Evolutionary conservation across 2,329 filamentous ascomycete species (phyloP), one percentile per base, ranked within the genome.

Genomic region (Elsinoe fawcettii): DNA sequence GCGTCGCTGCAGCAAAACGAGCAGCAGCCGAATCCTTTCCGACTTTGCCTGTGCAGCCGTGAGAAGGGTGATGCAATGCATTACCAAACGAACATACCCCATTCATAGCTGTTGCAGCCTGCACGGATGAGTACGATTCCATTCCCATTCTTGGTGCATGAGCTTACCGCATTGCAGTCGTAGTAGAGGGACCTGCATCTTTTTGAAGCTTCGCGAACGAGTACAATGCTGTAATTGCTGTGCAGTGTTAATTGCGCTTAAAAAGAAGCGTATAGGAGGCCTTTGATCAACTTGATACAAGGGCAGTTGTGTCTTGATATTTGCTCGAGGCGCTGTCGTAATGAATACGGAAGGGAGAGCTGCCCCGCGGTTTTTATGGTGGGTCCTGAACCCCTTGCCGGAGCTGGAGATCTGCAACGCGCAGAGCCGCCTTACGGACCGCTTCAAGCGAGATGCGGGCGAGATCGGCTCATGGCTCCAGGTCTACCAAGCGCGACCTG

Each of bases 61-160:
- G 64, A 57, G 54, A n/a, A 32, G 20, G 49, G 18, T 34, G 9
- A 14, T 23, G 6, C 20, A 25, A n/a, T n/a, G n/a, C n/a, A 12
- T 51, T 16, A 18, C 16, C 16, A 44, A 30, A 54, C 20, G 30
- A 20, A 18, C 76, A 64, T 73, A 84, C 83, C 93, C 93, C 93
- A 99, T 76, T 96, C 93, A 71, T 99, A 99, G 73, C 91, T 96
- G 74, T 97, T 97, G 69, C 95, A 90, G 68, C 92, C 93, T 86
- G 61, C n/a, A 59, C 56, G 34, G n/a, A 58, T 64, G 57, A 66
- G 61, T 16, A 14, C 14, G 36, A 30, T 22, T 30, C 2, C 22
- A 2, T 11, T 27, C 12, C n/a, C 5, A 36, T 41, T 12, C 30
- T 16, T 53, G 56, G 18, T 16, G 27, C 16, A 2, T 12, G 30